Evolutionary conservation across 176 grass and related monocot species (phyloP).

Genomic region (Saccharum spontaneum): DNA sequence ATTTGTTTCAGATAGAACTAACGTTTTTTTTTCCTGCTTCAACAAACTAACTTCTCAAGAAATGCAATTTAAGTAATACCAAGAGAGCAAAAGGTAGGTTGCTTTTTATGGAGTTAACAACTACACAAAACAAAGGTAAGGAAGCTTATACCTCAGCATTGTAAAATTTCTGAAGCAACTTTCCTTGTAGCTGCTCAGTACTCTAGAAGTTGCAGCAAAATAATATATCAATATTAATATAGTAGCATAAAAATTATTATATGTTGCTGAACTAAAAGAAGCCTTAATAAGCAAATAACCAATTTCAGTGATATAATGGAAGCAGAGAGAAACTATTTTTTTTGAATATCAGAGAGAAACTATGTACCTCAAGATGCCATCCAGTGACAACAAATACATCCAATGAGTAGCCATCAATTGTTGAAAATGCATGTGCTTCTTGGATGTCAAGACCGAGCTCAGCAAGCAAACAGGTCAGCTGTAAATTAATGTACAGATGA

Average conservation of each 20-base stretch:
- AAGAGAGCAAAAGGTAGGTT: neutral
- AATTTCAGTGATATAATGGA: neutral
- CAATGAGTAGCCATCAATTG: constrained; percentile 77
- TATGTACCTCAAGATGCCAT: constrained; percentile 72
- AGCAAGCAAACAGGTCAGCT: constrained; percentile 81
- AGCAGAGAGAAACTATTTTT: neutral
- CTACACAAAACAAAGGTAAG: neutral
- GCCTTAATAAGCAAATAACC: neutral
- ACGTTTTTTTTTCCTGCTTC: neutral
- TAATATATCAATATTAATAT: neutral
- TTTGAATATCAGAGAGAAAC: neutral
- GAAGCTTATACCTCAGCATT: constrained; percentile 50
- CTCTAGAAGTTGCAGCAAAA: constrained; percentile 40
- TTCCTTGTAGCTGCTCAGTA: constrained; percentile 50
- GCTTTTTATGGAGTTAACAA: constrained; percentile 15
- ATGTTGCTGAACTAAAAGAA: neutral
- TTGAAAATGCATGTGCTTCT: constrained; percentile 94
- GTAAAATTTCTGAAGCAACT: constrained; percentile 55
- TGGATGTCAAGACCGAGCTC: constrained; percentile 86
- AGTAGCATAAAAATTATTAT: neutral
- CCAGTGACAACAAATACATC: constrained; percentile 83
- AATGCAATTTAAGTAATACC: neutral
- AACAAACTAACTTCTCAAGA: neutral
- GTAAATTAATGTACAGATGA: constrained; percentile 26
- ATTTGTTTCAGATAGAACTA: neutral